Evolutionary conservation across 148 eudicot species (phyloP).

Genomic region (Diospyros lotus): DNA sequence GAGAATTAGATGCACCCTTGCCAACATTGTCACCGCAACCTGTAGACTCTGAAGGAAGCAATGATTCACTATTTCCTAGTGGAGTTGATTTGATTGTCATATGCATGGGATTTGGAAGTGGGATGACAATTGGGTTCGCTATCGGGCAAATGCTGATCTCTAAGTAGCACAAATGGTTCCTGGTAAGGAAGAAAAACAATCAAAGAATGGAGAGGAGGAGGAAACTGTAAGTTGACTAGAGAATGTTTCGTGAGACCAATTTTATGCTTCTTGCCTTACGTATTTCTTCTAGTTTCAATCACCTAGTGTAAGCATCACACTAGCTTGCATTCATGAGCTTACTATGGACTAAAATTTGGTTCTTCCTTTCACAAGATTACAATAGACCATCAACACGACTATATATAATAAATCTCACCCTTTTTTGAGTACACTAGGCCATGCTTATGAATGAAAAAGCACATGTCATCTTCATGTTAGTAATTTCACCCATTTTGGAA

Average conservation of each 20-base stretch:
- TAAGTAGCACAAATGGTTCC: not conserved
- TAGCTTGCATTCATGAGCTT: too few relatives aligned
- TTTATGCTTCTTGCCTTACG: not conserved
- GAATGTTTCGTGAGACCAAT: not conserved
- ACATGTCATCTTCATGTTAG: too few relatives aligned
- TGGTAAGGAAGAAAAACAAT: not conserved
- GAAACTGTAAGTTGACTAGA: not conserved
- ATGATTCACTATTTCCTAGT: conserved; percentile 4
- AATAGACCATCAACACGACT: too few relatives aligned
- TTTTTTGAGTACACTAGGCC: too few relatives aligned
- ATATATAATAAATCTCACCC: too few relatives aligned
- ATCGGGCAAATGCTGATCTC: conserved; percentile 11
- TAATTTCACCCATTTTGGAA: too few relatives aligned
- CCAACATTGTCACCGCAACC: not conserved
- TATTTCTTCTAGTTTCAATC: too few relatives aligned
- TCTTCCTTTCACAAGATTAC: too few relatives aligned
- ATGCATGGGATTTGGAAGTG: conserved; percentile 15
- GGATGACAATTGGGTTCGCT: conserved; percentile 15
- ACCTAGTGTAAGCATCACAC: too few relatives aligned
- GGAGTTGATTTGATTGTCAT: not conserved
- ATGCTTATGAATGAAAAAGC: too few relatives aligned
- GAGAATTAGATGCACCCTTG: too few relatives aligned
- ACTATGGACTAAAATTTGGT: too few relatives aligned
- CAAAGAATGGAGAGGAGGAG: not conserved
- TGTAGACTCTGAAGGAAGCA: not conserved